Conservation (phyloP, 2,329 filamentous ascomycete species). For the Calonectria pauciramosa region DNA sequence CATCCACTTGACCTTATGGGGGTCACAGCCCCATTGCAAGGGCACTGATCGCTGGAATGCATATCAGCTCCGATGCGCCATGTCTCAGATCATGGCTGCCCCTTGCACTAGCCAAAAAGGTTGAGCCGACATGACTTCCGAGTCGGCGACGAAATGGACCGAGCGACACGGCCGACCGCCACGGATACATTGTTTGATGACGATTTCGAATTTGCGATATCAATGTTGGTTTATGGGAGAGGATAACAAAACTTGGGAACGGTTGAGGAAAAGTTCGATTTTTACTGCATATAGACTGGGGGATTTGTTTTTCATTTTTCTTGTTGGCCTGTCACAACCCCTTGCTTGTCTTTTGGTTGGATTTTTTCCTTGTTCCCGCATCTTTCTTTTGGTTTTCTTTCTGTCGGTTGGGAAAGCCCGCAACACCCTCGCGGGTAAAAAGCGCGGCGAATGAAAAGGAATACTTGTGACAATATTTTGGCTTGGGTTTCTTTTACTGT, state of each 20-base stretch:
- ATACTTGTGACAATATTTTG: conserved; percentile 32
- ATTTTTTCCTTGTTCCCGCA: conserved; percentile 28
- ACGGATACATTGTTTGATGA: conserved; percentile 30
- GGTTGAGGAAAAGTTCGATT: conserved; percentile 45
- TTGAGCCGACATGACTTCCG: conserved; percentile 11
- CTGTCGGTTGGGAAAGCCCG: conserved; percentile 30
- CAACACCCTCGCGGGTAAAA: conserved; percentile 38
- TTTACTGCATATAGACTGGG: conserved; percentile 48
- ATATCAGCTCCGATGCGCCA: conserved; percentile 44
- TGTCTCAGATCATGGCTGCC: conserved; percentile 47
- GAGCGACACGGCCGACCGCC: conserved; percentile 29
- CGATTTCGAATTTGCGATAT: conserved; percentile 29
- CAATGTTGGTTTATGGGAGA: conserved; percentile 37
- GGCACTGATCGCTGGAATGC: conserved; percentile 46
- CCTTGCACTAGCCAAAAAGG: conserved; percentile 27
- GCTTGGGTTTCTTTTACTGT: conserved; percentile 39
- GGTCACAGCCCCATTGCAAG: conserved; percentile 34
- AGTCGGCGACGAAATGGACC: conserved; percentile 26
- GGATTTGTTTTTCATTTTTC: conserved; percentile 21
- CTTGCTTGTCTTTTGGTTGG: conserved; percentile 33
- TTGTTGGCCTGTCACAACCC: conserved; percentile 29
- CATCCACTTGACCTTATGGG: conserved; percentile 31
- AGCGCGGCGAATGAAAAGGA: conserved; percentile 22
- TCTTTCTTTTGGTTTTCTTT: conserved; percentile 31
- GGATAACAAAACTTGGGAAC: conserved; percentile 45